Evolutionary conservation across 768 basidiomycete genomes (phyloP).

Genomic region (Russula compacta): DNA sequence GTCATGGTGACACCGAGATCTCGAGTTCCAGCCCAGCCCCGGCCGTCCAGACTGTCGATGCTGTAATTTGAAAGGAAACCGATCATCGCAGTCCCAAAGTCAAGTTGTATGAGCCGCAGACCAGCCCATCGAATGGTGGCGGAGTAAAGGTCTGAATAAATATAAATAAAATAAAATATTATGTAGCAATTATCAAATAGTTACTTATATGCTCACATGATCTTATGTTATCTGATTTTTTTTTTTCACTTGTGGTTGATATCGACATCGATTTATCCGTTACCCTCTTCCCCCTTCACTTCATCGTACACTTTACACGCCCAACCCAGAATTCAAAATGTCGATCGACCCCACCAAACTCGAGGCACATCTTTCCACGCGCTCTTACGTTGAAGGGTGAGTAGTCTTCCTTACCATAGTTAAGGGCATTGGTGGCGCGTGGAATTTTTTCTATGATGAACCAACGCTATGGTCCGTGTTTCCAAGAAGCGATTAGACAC

Average conservation of each 20-base stretch:
- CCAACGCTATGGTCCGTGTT: conserved; percentile 90
- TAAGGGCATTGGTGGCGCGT: not conserved
- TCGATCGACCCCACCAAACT: conserved; percentile 62
- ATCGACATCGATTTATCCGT: not conserved
- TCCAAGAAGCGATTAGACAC: conserved; percentile 92
- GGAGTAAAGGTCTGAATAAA: too few species aligned
- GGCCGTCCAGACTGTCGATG: not conserved
- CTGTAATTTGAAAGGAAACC: not conserved
- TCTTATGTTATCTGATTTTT: not conserved
- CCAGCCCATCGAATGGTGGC: not conserved
- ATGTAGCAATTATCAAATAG: not conserved
- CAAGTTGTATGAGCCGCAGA: too few species aligned
- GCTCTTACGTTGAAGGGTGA: conserved; percentile 90
- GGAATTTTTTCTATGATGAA: conserved; percentile 46
- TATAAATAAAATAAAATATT: too few species aligned
- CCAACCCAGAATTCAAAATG: conserved; percentile 32
- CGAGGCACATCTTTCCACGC: conserved; percentile 76
- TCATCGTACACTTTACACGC: not conserved
- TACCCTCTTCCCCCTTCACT: not conserved
- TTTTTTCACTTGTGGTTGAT: not conserved
- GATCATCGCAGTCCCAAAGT: not conserved
- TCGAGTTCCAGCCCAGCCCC: not conserved
- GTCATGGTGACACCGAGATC: not conserved
- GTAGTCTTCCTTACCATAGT: conserved; percentile 25
- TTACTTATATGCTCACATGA: not conserved